Evolutionary conservation across 345 rosid genomes (phyloP).

Genomic region (Citrus trifoliata): DNA sequence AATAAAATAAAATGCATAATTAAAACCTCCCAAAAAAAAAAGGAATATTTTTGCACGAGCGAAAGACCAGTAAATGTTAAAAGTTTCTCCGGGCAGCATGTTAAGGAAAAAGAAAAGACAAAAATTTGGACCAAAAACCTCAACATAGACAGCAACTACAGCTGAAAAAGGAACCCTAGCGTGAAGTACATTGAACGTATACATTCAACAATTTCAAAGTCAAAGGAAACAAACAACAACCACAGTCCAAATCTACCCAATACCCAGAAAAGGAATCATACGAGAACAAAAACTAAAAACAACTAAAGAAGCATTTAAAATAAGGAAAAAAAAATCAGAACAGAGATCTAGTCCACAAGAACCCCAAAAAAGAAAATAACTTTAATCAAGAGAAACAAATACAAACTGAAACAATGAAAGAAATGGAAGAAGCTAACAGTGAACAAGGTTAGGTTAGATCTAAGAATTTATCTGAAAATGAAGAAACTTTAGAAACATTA

Average conservation of each 20-base stretch:
- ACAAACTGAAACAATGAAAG: background rate
- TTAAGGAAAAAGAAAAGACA: background rate
- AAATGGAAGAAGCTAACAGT: background rate
- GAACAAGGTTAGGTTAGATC: constrained; percentile 3
- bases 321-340: background rate
- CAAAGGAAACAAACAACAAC: background rate
- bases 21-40: background rate
- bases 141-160: background rate
- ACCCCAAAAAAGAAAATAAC: background rate
- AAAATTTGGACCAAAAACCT: background rate
- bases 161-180: background rate
- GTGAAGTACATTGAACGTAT: background rate
- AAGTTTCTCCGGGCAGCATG: background rate
- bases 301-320: background rate
- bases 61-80: background rate
- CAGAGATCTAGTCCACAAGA: constrained; percentile 8
- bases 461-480: constrained; percentile 12
- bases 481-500: constrained; percentile 7
- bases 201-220: background rate
- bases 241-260: background rate
- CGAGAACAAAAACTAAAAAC: background rate
- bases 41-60: background rate
- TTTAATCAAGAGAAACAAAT: background rate
- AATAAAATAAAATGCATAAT: background rate
- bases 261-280: background rate